Evolutionary conservation across 768 basidiomycete species (phyloP), one percentile per base, ranked within the genome.

Genomic region (Mycena filopes): DNA sequence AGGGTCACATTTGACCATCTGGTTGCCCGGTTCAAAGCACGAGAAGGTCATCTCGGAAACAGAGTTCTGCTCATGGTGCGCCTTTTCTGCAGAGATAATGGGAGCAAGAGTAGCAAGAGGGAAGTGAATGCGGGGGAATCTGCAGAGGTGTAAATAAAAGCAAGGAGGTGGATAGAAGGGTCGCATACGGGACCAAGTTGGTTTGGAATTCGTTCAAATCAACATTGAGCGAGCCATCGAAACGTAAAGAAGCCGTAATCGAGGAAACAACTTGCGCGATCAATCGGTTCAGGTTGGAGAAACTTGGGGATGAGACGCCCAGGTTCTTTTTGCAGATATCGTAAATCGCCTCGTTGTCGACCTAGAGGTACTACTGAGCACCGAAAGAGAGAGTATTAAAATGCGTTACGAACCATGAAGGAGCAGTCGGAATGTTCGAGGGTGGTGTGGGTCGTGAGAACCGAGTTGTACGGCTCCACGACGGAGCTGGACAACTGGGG

Each of bases 211-310:
- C 97, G 78, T 92, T 95, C 72, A 99, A 79, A 80, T 99, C 97
- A 71, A 98, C 97, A 77, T 99, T 99, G 74, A 99, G 84, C 61
- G 95, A 96, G 25, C 97, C 97, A 73, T 97, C 96, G 79, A 99
- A 99, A 67, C 97, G 93, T 55, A 99, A 86, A 25, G 97, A 98
- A 28, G 96, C 96, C 23, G 97, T 98, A 79, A 99, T 88, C 55
- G 96, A 96, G 8, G 98, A 99, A 68, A 99, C 98, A 67, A 99
- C 98, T 77, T 99, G 98, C 18, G 98, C 96, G 74, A 99, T 99
- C 71, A 99, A 83, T 60, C 98, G 84, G 82, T 99, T 99, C 69
- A 99, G 80, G 84, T 99, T 99, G 72, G 86, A 83, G 83, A 97
- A 94, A 73, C 94, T 92, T 11, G 98, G 98, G 23, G 87, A 91